Evolutionary conservation across 2,329 filamentous ascomycete species (phyloP).

Genomic region (Ophiostoma triangulosporum): DNA sequence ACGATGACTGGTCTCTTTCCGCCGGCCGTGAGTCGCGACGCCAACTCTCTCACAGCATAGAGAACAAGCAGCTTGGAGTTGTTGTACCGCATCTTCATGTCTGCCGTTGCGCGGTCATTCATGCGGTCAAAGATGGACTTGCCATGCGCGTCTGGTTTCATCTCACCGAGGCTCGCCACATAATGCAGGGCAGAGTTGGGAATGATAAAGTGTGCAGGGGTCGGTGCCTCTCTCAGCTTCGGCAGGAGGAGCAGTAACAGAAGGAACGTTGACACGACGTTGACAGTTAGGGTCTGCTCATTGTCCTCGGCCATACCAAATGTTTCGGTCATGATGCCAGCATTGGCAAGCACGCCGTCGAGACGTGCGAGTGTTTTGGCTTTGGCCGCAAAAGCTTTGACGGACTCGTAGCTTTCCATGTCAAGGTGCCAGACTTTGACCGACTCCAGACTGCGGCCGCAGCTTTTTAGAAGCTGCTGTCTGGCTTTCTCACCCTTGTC

Average conservation of each 20-base stretch:
- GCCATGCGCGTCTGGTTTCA: neutral
- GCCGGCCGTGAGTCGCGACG: neutral
- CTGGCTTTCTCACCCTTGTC: neutral
- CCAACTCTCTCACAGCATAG: neutral
- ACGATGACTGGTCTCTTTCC: neutral
- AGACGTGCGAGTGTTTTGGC: constrained; percentile 24
- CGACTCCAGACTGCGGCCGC: neutral
- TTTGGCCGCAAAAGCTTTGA: constrained; percentile 25
- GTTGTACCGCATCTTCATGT: neutral
- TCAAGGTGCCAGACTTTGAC: constrained; percentile 30
- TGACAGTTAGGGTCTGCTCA: neutral
- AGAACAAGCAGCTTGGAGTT: neutral
- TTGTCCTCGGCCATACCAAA: neutral
- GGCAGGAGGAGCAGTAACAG: neutral
- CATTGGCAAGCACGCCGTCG: constrained; percentile 31
- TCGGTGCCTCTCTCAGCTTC: neutral
- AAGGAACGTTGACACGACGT: neutral
- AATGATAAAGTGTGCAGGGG: neutral
- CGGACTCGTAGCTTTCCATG: constrained; percentile 26
- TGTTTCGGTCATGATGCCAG: constrained; percentile 25
- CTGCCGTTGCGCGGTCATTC: neutral
- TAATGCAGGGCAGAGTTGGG: neutral
- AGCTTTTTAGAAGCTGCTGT: neutral
- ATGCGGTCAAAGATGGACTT: neutral
- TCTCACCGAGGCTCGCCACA: neutral